Percentiles rank a stretch among this genome's conserved stretches.
Conservation (phyloP, 2,329 filamentous ascomycete genomes). For the Fusarium lyarnte region DNA sequence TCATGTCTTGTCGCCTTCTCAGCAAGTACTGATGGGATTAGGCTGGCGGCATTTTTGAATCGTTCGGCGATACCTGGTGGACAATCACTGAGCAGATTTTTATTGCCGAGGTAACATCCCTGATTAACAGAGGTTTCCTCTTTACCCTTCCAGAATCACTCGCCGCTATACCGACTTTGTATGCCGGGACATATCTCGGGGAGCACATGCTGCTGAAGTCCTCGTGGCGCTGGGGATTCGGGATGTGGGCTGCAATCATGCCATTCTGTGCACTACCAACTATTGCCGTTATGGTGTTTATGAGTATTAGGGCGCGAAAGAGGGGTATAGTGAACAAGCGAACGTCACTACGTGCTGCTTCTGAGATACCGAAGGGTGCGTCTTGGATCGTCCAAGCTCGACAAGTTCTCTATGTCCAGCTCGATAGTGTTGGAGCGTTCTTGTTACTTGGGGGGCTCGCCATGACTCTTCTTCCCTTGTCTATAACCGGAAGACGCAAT, state of each 20-base stretch:
- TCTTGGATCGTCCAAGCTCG: background rate
- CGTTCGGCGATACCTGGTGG: slow-evolving; percentile 20
- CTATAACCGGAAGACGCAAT: slow-evolving; percentile 9
- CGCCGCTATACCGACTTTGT: slow-evolving; percentile 16
- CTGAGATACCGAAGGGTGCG: background rate
- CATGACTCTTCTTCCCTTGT: slow-evolving; percentile 19
- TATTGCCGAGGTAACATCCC: slow-evolving; percentile 18
- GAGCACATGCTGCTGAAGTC: slow-evolving; percentile 20
- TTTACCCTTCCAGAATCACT: slow-evolving; percentile 16
- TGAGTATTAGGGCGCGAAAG: background rate
- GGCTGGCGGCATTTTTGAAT: slow-evolving; percentile 26
- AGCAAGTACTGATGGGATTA: background rate
- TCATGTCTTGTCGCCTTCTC: accelerated
- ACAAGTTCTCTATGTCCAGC: background rate
- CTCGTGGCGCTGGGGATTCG: slow-evolving; percentile 20
- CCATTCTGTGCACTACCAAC: slow-evolving; percentile 5
- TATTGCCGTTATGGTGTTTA: slow-evolving; percentile 3
- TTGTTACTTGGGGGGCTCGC: slow-evolving; percentile 8
- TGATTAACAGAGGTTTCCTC: slow-evolving; percentile 16
- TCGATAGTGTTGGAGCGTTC: slow-evolving; percentile 13
- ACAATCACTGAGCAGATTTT: slow-evolving; percentile 27
- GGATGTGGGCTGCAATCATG: slow-evolving; percentile 22
- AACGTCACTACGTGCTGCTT: background rate
- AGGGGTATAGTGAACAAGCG: background rate
- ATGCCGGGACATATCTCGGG: slow-evolving; percentile 20